Base-by-base conservation (phyloP, 495 filamentous ascomycete genomes). In the Podospora sp. region DNA sequence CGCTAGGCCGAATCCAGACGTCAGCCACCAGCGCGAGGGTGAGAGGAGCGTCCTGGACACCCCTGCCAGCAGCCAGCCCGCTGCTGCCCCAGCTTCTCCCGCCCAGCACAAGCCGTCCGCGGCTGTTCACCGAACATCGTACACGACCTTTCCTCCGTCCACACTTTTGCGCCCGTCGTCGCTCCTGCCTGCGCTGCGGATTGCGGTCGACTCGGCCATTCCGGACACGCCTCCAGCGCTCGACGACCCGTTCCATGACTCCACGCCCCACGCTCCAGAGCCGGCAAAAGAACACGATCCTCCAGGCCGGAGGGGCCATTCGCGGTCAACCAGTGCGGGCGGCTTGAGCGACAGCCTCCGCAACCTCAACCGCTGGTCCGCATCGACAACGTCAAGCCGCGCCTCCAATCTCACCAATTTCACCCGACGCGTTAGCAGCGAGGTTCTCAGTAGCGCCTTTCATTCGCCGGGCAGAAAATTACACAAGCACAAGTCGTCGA, bases 331-430 rank as follows among this genome's bases (percentile, higher is more conserved):
- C 61, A 82, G 81, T 64, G 67, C 73, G 24, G 76, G 76, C 33
- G 83, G 78, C 62, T 77, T 88, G 65, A 84, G 81, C 71, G 90
- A 92, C 72, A 87, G 88, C 4, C 78, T 92, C 51, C 87, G 86
- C 35, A 92, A 88, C 65, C 83, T 92, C 72, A 92, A 94, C 77
- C 88, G 91, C 62, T 94, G 91, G 92, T 94, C 91, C 27, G 86
- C 89, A 27, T 92, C 90, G 4, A 92, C 92, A 22, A 73, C 84
- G 11, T 92, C 89, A 53, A 93, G 90, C 76, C 86, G 81, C 56
- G 78, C 83, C 33, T 90, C 90, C 49, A 78, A 83, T 79, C 51
- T 81, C 76, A 71, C 83, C 73, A 87, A 81, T 68, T 83, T 83
- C 68, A 86, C 88, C 52, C 84, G 84, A 65, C 82, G 86, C 68